Evolutionary conservation across 2,329 filamentous ascomycete genomes (phyloP), one percentile per base, ranked within the genome.

Genomic region (Plenodomus tracheiphilus): DNA sequence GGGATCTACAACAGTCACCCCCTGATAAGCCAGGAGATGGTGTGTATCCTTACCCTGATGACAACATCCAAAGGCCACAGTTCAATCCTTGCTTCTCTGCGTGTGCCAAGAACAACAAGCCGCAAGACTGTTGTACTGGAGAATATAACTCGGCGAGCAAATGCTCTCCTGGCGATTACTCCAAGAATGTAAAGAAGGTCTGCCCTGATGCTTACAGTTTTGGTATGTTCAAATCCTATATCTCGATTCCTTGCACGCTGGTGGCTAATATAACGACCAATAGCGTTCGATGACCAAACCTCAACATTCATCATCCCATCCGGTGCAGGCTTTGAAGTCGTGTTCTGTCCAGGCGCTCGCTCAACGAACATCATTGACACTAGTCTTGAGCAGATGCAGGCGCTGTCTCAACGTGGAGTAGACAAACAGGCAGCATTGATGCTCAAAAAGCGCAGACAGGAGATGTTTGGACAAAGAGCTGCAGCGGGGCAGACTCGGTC

Each of bases 191-290:
- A 44, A 94, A 95, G 75, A 75, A 74, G 3, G 80, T 93, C 11
- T 95, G 90, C 66, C 89, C 90, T 1, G 90, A 95, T 72, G 89
- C 89, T 2, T 95, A 94, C 74, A 90, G 86, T 64, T 95, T 83
- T 68, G 79, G 85, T 87, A 42, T 84, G 83, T 69, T 13, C 5
- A 35, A n/a, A 7, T 34, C 71, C 17, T 22, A 19, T 6, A 32
- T 15, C 20, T 28, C 4, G 2, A 16, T 2, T 25, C 2, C 10
- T 19, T 25, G 16, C 3, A 30, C 19, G 34, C 46, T 53, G 18
- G 54, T 18, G 17, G 9, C 36, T 47, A 30, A 37, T 6, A 16
- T 28, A 28, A 32, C 4, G 5, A 13, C 2, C n/a, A 13, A 11
- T 38, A 77, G 77, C 81, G n/a, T 82, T 81, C 54, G 81, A 84